A percentile compares a stretch with the other conserved stretches of the same genome.
These are phyloP conservation scores for Saccharomycopsis hybrid DNA, from an alignment of 1,139 yeast species.

Conservation along the genomic window DNA sequence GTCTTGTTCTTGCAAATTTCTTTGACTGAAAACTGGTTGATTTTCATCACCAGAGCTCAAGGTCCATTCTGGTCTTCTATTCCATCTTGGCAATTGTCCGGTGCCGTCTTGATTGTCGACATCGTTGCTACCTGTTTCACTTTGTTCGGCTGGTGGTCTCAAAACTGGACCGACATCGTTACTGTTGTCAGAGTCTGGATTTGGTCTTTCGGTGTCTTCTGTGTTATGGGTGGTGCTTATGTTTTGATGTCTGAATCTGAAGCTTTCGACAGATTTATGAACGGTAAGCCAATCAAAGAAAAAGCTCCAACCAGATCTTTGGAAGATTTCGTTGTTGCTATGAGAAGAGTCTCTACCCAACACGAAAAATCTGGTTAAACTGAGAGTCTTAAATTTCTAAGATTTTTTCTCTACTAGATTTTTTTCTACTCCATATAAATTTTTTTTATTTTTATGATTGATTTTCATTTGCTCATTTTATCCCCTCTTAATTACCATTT, in stretches of 20 bases:
- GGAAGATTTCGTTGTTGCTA: constrained; percentile 93
- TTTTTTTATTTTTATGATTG: too few relatives aligned
- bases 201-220: constrained; percentile 95
- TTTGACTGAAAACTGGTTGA: constrained; percentile 92
- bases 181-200: constrained; percentile 91
- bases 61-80: constrained; percentile 93
- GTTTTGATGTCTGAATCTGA: constrained; percentile 84
- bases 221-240: constrained; percentile 95
- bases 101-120: constrained; percentile 87
- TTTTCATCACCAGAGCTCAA: constrained; percentile 90
- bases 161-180: constrained; percentile 95
- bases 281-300: constrained; percentile 68
- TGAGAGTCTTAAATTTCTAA: background rate
- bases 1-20: constrained; percentile 87
- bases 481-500: too few relatives aligned
- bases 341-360: constrained; percentile 98
- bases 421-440: too few relatives aligned
- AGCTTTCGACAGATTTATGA: constrained; percentile 87
- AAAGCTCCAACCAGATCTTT: constrained; percentile 65
- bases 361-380: constrained; percentile 48
- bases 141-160: constrained; percentile 97
- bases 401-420: too few relatives aligned
- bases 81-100: constrained; percentile 93
- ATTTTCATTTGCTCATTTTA: too few relatives aligned
- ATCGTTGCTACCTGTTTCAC: constrained; percentile 85